Conservation (phyloP, 2,329 filamentous ascomycete genomes). For the Hypoxylon sp. region DNA sequence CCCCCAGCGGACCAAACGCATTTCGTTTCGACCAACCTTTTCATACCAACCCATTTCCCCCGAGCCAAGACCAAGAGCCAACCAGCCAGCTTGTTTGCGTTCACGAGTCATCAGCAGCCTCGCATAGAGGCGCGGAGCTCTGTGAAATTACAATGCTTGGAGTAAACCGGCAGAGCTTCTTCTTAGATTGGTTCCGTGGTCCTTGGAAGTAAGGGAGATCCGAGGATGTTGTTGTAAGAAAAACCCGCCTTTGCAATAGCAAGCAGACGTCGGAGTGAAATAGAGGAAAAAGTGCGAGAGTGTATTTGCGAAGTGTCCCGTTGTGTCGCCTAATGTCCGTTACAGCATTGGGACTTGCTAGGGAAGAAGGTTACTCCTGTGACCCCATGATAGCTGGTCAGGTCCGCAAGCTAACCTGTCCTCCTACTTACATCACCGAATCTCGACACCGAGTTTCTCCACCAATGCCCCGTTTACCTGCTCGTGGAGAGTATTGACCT, state of each 20-base stretch:
- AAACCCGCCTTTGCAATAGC: background rate
- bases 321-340: no score
- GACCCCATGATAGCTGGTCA: no score
- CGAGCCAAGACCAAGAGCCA: no score
- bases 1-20: no score
- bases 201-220: background rate
- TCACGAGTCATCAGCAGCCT: conserved; percentile 15
- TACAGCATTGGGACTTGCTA: no score
- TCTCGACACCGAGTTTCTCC: conserved; percentile 77
- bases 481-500: conserved; percentile 80
- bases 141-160: conserved; percentile 1
- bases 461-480: conserved; percentile 71
- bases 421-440: conserved; percentile 60
- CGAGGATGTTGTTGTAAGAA: background rate
- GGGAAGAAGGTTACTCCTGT: no score
- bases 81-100: no score
- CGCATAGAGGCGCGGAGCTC: conserved; percentile 9
- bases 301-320: no score
- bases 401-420: background rate
- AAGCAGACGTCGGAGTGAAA: background rate
- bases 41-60: no score
- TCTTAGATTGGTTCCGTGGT: background rate
- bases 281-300: no score
- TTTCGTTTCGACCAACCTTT: no score
- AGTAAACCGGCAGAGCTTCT: background rate